Evolutionary conservation across 257 asterid species (phyloP).

Genomic region (Solanum chmielewskii): DNA sequence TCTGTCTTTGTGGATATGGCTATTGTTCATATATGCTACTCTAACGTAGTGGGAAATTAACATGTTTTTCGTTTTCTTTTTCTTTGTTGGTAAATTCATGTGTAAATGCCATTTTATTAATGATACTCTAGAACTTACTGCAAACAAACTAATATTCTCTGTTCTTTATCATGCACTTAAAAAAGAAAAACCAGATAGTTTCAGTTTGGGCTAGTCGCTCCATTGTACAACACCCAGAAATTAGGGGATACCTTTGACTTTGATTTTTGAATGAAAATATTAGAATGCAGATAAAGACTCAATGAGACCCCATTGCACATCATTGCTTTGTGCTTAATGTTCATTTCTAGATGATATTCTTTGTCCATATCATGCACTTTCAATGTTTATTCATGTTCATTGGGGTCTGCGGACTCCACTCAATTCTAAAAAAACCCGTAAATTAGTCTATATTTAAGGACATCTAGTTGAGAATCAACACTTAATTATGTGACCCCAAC

Average conservation of each 20-base stretch:
- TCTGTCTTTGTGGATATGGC: neutral
- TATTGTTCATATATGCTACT: neutral
- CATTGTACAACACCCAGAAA: neutral
- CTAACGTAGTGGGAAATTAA: neutral
- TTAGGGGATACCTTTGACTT: neutral
- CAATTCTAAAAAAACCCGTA: neutral
- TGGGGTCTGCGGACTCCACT: neutral
- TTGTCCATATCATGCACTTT: neutral
- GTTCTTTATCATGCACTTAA: neutral
- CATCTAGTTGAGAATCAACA: neutral
- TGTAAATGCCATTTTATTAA: neutral
- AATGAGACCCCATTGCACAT: neutral
- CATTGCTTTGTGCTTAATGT: neutral
- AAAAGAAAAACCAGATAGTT: neutral
- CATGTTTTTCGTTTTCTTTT: neutral
- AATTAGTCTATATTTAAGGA: neutral
- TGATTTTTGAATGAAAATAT: neutral
- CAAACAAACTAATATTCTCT: neutral
- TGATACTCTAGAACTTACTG: neutral
- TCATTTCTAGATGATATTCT: neutral
- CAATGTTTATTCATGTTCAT: neutral
- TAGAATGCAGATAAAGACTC: neutral
- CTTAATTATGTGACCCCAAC: neutral
- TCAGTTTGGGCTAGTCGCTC: neutral
- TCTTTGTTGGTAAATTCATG: neutral